phyloP scores from a whole-genome alignment of 176 grass and related monocot genomes.

The Musa schizocarpa region DNA sequence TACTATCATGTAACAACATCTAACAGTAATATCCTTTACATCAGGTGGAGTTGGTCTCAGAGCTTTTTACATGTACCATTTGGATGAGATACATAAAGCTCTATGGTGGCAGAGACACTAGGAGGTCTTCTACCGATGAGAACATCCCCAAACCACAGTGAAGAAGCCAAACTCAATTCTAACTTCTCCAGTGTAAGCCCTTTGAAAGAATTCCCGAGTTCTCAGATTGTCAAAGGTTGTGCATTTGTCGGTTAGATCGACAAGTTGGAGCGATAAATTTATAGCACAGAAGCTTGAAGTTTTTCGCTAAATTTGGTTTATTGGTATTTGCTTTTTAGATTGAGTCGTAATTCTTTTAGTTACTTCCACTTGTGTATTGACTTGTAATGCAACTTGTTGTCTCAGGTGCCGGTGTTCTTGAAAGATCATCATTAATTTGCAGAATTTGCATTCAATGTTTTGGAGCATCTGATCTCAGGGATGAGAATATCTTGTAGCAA shows the following conservation, averaged over 20 bases:
- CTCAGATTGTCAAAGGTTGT: neutral
- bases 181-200: constrained; percentile 27
- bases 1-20: constrained; percentile 6
- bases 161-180: constrained; percentile 33
- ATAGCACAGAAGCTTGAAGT: too few species aligned
- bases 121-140: constrained; percentile 23
- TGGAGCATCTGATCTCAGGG: too few species aligned
- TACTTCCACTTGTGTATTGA: too few species aligned
- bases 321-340: too few species aligned
- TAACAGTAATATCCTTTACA: neutral
- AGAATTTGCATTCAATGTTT: too few species aligned
- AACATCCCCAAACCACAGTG: constrained; percentile 28
- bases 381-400: too few species aligned
- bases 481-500: too few species aligned
- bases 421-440: too few species aligned
- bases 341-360: too few species aligned
- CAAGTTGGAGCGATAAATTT: too few species aligned
- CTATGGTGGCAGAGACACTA: constrained; percentile 22
- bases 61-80: constrained; percentile 23
- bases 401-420: too few species aligned
- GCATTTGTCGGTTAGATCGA: neutral
- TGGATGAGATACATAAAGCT: constrained; percentile 20
- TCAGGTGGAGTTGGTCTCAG: constrained; percentile 25
- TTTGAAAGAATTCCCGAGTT: constrained; percentile 24
- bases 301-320: too few species aligned